Conservation (phyloP, 2,329 filamentous ascomycete genomes). For the Fusarium duplospermum region DNA sequence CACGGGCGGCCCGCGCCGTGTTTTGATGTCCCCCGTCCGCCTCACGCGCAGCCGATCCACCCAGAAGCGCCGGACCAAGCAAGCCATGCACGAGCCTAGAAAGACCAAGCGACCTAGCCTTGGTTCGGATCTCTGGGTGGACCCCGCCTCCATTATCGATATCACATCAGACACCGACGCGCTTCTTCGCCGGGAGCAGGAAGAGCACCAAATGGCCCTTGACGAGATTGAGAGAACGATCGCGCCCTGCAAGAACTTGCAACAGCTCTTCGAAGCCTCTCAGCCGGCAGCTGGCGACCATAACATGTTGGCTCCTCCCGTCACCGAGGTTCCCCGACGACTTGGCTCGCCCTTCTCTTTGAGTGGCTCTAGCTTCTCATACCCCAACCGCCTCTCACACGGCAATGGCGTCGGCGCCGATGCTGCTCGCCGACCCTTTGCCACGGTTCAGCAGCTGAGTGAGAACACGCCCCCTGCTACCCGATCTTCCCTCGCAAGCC, state of each 20-base stretch:
- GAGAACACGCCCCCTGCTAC: slow-evolving; percentile 51
- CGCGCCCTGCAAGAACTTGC: slow-evolving; percentile 56
- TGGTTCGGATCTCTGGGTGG: slow-evolving; percentile 65
- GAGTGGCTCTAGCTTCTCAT: slow-evolving; percentile 65
- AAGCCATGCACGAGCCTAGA: slow-evolving; percentile 60
- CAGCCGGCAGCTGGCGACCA: slow-evolving; percentile 32
- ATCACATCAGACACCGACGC: slow-evolving; percentile 34
- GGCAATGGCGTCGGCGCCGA: slow-evolving; percentile 58
- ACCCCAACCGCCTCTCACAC: slow-evolving; percentile 68
- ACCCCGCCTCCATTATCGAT: slow-evolving; percentile 51
- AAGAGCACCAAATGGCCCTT: slow-evolving; percentile 32
- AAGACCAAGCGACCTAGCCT: slow-evolving; percentile 65
- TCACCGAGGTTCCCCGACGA: slow-evolving; percentile 55
- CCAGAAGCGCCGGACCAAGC: slow-evolving; percentile 66
- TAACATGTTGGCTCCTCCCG: slow-evolving; percentile 44
- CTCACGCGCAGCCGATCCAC: slow-evolving; percentile 63
- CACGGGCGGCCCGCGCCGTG: slow-evolving; percentile 62
- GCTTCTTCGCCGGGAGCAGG: slow-evolving; percentile 51
- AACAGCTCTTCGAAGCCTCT: slow-evolving; percentile 53
- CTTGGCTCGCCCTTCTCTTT: slow-evolving; percentile 70
- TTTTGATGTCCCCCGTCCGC: slow-evolving; percentile 65
- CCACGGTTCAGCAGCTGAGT: slow-evolving; percentile 64
- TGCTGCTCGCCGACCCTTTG: slow-evolving; percentile 63
- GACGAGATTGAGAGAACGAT: slow-evolving; percentile 53
- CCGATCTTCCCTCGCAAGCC: slow-evolving; percentile 60